Base-by-base conservation (phyloP, 495 filamentous ascomycete species). In the Trichoderma gamsii region DNA sequence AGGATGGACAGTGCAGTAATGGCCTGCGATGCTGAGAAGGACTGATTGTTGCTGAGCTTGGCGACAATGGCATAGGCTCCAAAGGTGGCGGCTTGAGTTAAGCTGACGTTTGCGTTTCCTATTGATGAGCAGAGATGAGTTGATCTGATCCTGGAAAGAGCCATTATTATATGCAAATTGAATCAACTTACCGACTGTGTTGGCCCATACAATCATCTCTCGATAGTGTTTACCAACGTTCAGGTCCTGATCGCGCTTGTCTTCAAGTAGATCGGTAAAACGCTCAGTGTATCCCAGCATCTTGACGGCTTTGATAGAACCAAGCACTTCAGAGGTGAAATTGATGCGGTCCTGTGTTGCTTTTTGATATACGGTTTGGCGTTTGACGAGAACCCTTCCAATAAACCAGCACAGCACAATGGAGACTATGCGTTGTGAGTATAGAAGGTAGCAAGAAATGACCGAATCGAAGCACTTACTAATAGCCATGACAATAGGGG, bases 1-100 rank as follows among this genome's bases (percentile, higher is more conserved):
- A 87, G 83, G 0, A 87, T 78, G 0, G 85, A 82, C 0, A 87
- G 69, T 1, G 86, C 81, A 0, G 85, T 86, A 72, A 83, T 85
- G 0, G 80, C 81, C 43, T 73, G 76, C 4, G 79, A 74, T 9
- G 79, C 80, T 41, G 76, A 77, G 51, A 86, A 71, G 8, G 77
- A 75, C 32, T 70, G 68, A 25, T 77, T 73, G 68, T 72, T 71
- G 15, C 76, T 75, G n/a, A 79, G 71, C 4, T 81, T 76, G 12
- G 84, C 75, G 29, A 78, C 77, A 4, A 81, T 77, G 69, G 77
- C 82, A 12, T 49, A 66, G 9, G 79, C 76, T 12, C 76, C 81
- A 52, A 87, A 86, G 0, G 85, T 81, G 56, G 82, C 72, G 41
- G 85, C 80, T 0, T 84, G 85, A 15, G 29, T 65, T 12, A 65